Evolutionary conservation across 164 flowering plant genomes (phyloP), one percentile per base, ranked within the genome.

Genomic region (Magnolia kwangsiensis): DNA sequence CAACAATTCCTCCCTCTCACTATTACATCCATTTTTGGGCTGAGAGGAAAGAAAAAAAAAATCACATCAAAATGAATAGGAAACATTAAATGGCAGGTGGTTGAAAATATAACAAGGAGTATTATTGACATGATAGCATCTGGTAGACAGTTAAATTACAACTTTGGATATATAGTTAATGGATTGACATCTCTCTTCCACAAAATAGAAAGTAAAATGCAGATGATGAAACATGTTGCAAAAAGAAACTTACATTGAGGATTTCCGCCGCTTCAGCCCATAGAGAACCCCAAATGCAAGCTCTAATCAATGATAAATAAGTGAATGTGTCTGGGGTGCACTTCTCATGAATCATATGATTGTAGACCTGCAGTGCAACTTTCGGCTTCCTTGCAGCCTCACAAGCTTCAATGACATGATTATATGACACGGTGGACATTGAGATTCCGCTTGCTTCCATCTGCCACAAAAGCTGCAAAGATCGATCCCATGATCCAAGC

Each of bases 391-490:
- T 86, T 31, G 97, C 96, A 75, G 58, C 86, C 86, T 94, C 96
- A 83, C 96, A 94, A 78, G 98, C 86, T 80, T 86, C 83, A 76
- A 94, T 88, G 29, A 89, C 97, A 79, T 87, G 86, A 76, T 91
- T 92, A 78, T 90, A 96, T 10, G 99, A 92, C 71, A 79, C 74
- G 68, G 88, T 80, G 19, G 91, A 78, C 64, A 90, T 83, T 1
- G 80, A 21, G 13, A 89, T n/a, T 7, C 87, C 94, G 63, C 85
- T 84, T 75, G 74, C 84, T 82, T 94, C 97, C 93, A 96, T 90
- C 82, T 89, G 83, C 96, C 96, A 94, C 71, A 96, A 72, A 75
- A 92, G 79, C 85, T 96, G 94, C 79, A 96, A 45, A 75, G 98
- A 89, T 83, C 76, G 88, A 3, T 90, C 92, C 98, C 98, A 94